Base-by-base conservation (phyloP, 169 alveolate genomes). In the Perkinsus chesapeaki region DNA sequence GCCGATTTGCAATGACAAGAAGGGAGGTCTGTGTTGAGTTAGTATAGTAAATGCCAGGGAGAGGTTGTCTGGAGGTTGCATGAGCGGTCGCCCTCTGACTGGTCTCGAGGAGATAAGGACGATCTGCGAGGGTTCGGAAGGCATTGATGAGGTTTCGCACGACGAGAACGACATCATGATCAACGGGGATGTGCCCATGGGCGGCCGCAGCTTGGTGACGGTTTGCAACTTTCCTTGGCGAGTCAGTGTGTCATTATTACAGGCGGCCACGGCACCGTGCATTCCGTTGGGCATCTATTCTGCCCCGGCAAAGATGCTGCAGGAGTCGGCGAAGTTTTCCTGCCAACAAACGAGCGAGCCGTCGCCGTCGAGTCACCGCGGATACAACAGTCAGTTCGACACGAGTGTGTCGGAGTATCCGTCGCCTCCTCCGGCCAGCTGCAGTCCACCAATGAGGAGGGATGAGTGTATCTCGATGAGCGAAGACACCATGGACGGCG, bases 371-470 rank as follows among this genome's bases (percentile, higher is more conserved):
- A 60, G 82, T 60, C 82, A 60, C 27, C 82, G 82, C 31, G 82
- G 82, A 3, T 60, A 60, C 82, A 60, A 60, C 82, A 60, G 12
- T 16, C 82, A 60, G 31, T 60, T 60, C 82, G 82, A 60, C 82
- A 60, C 82, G 82, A 60, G 82, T 60, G 82, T 60, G 82, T 60
- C 82, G 12, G 82, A 60, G 82, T 60, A 60, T 60, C 82, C 82
- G 37, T 60, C 82, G 36, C 82, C 82, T 1, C 82, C 82, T 27
- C 82, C 82, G 82, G 82, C 82, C 3, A 60, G 82, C 27, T 60
- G 82, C 31, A 60, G 82, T 34, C 82, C 82, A 20, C 82, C 82
- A 1, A 20, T 60, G 82, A 60, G 82, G 31, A 27, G 82, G 36
- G 82, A 60, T 27, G 82, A 60, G 1, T 27, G 82, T 60, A 43